phyloP scores from a whole-genome alignment of 805 yeast species.

The Yarrowia deformans region DNA sequence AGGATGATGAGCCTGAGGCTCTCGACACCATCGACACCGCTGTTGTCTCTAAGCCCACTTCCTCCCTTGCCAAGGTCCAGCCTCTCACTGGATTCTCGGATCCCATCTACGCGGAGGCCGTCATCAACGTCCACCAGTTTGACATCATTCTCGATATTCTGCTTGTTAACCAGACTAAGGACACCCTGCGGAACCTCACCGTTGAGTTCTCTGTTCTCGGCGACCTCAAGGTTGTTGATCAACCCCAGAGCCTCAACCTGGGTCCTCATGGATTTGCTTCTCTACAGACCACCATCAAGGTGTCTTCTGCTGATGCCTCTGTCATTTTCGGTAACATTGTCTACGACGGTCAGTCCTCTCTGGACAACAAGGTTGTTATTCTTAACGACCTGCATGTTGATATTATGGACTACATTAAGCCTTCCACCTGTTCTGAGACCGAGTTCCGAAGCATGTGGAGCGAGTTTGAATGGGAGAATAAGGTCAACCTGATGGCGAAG shows the following conservation, averaged over 20 bases:
- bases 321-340: slow-evolving; percentile 97
- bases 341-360: slow-evolving; percentile 94
- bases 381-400: slow-evolving; percentile 94
- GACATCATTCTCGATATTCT: slow-evolving; percentile 94
- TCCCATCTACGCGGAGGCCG: slow-evolving; percentile 97
- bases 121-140: slow-evolving; percentile 93
- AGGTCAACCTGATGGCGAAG: slow-evolving; percentile 70
- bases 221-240: slow-evolving; percentile 91
- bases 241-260: slow-evolving; percentile 85
- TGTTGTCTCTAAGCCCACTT: slow-evolving; percentile 56
- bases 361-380: slow-evolving; percentile 86
- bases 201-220: slow-evolving; percentile 97
- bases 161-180: slow-evolving; percentile 88
- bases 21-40: slow-evolving; percentile 64
- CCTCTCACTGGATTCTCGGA: slow-evolving; percentile 98
- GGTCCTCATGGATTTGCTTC: slow-evolving; percentile 98
- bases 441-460: slow-evolving; percentile 98
- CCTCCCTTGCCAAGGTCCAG: slow-evolving; percentile 74
- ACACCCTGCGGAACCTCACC: slow-evolving; percentile 85
- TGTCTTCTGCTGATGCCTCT: slow-evolving; percentile 97
- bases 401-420: slow-evolving; percentile 96
- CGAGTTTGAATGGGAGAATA: slow-evolving; percentile 99
- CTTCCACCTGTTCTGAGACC: slow-evolving; percentile 87
- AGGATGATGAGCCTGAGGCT: slow-evolving; percentile 60
- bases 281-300: slow-evolving; percentile 87